These are phyloP conservation scores for Metschnikowia sp. DNA, from an alignment of 805 yeast genomes.

Conservation along the genomic window DNA sequence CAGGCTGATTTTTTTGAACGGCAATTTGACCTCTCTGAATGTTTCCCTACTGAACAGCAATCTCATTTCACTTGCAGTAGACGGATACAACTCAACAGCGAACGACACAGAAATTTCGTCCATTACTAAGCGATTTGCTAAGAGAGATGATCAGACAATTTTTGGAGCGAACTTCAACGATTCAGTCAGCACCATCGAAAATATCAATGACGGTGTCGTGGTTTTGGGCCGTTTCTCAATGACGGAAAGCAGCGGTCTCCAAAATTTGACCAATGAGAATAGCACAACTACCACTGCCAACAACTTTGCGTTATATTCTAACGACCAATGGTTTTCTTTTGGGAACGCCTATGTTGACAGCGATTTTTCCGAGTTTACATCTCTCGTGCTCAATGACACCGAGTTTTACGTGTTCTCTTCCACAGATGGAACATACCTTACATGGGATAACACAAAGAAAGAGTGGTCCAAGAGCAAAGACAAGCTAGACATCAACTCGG, in stretches of 20 bases:
- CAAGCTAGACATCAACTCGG: constrained; percentile 28
- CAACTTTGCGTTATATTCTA: constrained; percentile 36
- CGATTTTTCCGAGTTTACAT: constrained; percentile 29
- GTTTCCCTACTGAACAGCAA: constrained; percentile 26
- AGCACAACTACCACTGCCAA: constrained; percentile 21
- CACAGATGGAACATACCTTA: constrained; percentile 18
- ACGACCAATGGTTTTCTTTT: constrained; percentile 42
- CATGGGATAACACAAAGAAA: constrained; percentile 42
- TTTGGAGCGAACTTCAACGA: constrained; percentile 31
- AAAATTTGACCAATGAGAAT: constrained; percentile 29
- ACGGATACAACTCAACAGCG: constrained; percentile 29
- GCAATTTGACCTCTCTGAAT: constrained; percentile 41
- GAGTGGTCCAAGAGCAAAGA: constrained; percentile 32
- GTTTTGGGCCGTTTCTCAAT: constrained; percentile 33
- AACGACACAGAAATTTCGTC: constrained; percentile 25
- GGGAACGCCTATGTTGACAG: constrained; percentile 29
- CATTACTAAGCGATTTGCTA: constrained; percentile 10
- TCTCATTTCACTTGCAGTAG: constrained; percentile 26
- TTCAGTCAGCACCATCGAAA: constrained; percentile 23
- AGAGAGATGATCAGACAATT: constrained; percentile 19
- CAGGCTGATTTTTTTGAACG: constrained; percentile 40
- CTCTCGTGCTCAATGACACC: constrained; percentile 33
- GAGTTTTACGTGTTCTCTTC: constrained; percentile 43
- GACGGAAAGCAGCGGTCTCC: constrained; percentile 17
- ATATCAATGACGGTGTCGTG: constrained; percentile 22